A percentile compares a stretch with the other conserved stretches of the same genome.
Evolutionary conservation across 1,284 basidiomycete species (phyloP).

Genomic region (Ganoderma multipileum): DNA sequence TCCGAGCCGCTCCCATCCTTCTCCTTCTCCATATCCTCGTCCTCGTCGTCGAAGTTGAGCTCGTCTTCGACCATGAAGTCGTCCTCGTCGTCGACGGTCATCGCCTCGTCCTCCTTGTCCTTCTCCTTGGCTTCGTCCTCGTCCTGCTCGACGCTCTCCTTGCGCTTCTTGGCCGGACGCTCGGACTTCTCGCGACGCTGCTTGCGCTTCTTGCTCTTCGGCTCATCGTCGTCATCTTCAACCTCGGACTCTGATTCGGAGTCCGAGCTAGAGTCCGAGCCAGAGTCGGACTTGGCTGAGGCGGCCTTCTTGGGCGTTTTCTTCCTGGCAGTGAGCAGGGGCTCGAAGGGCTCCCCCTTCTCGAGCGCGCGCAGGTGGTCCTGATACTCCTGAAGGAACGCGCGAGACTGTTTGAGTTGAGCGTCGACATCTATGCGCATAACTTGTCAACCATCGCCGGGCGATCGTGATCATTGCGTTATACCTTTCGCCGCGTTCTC

Average conservation of each 20-base stretch:
- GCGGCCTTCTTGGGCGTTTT: conserved; percentile 20
- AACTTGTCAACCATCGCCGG: not conserved
- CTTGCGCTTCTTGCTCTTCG: conserved; percentile 55
- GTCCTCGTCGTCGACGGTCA: conserved; percentile 37
- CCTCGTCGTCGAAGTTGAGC: conserved; percentile 34
- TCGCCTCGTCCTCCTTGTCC: conserved; percentile 34
- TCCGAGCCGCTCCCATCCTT: conserved; percentile 22
- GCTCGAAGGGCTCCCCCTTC: conserved; percentile 51
- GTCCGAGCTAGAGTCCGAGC: conserved; percentile 10
- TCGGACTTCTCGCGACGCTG: conserved; percentile 43
- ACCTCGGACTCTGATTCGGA: conserved; percentile 20
- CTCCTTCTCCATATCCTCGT: conserved; percentile 33
- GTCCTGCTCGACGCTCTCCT: conserved; percentile 30
- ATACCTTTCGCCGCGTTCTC: conserved; percentile 52
- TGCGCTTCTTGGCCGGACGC: conserved; percentile 53
- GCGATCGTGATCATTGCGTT: not conserved
- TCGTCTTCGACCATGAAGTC: conserved; percentile 38
- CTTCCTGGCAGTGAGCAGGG: conserved; percentile 47
- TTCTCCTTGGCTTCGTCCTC: conserved; percentile 13
- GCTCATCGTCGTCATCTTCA: conserved; percentile 15
- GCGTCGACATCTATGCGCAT: conserved; percentile 44
- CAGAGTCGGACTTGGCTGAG: conserved; percentile 13
- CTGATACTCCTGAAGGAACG: conserved; percentile 49
- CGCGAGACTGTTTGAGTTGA: conserved; percentile 49
- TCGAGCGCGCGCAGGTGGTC: conserved; percentile 55